Evolutionary conservation across 2,329 filamentous ascomycete genomes (phyloP).

Genomic region (Eutypa lata): DNA sequence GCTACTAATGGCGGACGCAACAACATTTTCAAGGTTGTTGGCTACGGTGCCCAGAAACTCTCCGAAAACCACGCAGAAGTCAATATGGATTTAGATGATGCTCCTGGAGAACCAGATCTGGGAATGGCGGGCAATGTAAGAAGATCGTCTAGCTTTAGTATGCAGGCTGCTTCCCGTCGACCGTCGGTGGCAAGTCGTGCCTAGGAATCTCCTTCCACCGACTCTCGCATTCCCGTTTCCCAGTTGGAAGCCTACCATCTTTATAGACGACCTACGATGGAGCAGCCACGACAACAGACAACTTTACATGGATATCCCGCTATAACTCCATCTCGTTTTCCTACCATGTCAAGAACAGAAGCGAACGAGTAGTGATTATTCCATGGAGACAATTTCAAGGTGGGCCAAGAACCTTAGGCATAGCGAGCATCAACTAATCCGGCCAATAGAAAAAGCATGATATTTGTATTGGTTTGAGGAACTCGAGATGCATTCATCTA

Average conservation of each 20-base stretch:
- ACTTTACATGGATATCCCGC: too few relatives aligned
- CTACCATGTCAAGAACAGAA: too few relatives aligned
- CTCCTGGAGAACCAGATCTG: conserved; percentile 55
- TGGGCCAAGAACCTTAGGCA: neutral
- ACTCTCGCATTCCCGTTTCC: neutral
- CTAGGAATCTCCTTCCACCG: conserved; percentile 25
- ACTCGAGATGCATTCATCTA: neutral
- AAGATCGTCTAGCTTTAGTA: conserved; percentile 45
- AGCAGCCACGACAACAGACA: neutral
- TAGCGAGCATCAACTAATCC: neutral
- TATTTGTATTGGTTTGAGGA: neutral
- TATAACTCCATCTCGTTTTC: too few relatives aligned
- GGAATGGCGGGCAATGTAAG: conserved; percentile 35
- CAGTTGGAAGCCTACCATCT: neutral
- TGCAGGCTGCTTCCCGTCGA: conserved; percentile 40
- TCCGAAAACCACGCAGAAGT: conserved; percentile 46
- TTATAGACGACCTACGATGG: neutral
- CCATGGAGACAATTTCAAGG: neutral
- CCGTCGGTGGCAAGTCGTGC: conserved; percentile 47
- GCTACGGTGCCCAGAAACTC: conserved; percentile 53
- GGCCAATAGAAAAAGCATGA: neutral
- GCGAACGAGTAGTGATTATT: neutral
- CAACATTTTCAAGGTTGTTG: conserved; percentile 62
- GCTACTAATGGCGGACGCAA: conserved; percentile 63
- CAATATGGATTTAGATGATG: conserved; percentile 48